Base-by-base conservation (phyloP, 768 basidiomycete species). In the Lactarius hatsudake region DNA sequence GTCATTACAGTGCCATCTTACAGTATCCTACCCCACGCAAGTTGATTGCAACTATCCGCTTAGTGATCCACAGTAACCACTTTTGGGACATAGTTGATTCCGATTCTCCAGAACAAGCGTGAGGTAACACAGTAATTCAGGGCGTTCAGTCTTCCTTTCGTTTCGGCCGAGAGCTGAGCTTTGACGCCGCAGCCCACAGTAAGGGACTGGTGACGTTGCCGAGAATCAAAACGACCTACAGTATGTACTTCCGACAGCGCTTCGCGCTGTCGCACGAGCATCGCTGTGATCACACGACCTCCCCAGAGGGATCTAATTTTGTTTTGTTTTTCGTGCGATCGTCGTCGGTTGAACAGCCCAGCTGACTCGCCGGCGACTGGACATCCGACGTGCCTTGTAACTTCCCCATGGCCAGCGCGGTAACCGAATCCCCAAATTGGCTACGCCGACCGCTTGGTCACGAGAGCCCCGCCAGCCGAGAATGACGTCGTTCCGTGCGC, bases 401-500 rank as follows among this genome's bases (percentile, higher is more conserved):
- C 28, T 48, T 42, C 12, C 62, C 57, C 34, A 34, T 34, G 34
- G 34, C 8, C 28, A 53, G 62, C 18, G 38, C 17, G 26, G 66
- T 26, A 67, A 55, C 36, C n/a, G 26, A 42, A 63, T 23, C 26
- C 58, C 53, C 53, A 18, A 60, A n/a, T 40, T 48, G 62, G 36
- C 20, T 20, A 30, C 32, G 13, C 18, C 28, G 61, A 32, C 54
- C 26, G n/a, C 18, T n/a, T 26, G 30, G 17, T 53, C 53, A 59
- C 38, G 58, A 23, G 58, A 12, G 38, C 26, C n/a, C 34, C 62
- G 58, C 28, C 23, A 34, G n/a, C 6, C 12, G 28, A 53, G 51
- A 53, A 67, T 67, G 66, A 67, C 66, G 66, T 67, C 53, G 62
- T 60, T 43, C 30, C 28, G 38, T 45, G 5, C 30, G 20, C 54